Base-by-base conservation (phyloP, 352 stramenopile genomes). In the Peronospora belbahrii region DNA sequence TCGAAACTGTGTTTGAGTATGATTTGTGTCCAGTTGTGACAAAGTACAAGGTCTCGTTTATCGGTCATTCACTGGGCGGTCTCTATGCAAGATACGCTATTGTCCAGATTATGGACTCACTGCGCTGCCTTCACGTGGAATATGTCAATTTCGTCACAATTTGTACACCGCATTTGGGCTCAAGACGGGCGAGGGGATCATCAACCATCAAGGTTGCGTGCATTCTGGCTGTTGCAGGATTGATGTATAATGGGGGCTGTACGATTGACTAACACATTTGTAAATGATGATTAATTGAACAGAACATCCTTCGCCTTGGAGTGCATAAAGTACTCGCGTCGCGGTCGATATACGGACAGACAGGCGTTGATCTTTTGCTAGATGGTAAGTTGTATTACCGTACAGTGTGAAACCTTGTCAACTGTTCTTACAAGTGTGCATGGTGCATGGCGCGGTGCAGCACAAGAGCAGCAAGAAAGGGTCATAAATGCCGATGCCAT, bases 61-160 rank as follows among this genome's bases (percentile, higher is more conserved):
- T 91, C 22, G 68, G 49, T 2, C 80, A 91, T 54, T 91, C 80
- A 39, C 71, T 91, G 10, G 80, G 80, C 20, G 80, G 80, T 3
- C 67, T 91, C 4, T 88, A 88, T 59, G 66, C 72, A 39, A 63
- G 80, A 39, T 86, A 83, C 48, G 76, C 76, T 40, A 50, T 91
- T 9, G 61, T 70, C 3, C 62, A 80, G 34, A 58, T 91, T 35
- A 65, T 82, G 50, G 43, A 67, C 2, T 53, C 63, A 36, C 57
- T 91, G 33, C 56, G 42, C 24, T 74, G 70, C n/a, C 53, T 91
- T 20, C 59, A 76, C 56, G 64, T 88, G 27, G 52, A 79, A 14
- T 88, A 80, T 46, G 61, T 83, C 23, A 83, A 80, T 43, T 91
- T 91, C 34, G 61, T 85, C 10, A 88, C 80, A 19, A 69, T 91